Conservation (phyloP, 2,329 filamentous ascomycete genomes). For the Furcasterigmium furcatum region DNA sequence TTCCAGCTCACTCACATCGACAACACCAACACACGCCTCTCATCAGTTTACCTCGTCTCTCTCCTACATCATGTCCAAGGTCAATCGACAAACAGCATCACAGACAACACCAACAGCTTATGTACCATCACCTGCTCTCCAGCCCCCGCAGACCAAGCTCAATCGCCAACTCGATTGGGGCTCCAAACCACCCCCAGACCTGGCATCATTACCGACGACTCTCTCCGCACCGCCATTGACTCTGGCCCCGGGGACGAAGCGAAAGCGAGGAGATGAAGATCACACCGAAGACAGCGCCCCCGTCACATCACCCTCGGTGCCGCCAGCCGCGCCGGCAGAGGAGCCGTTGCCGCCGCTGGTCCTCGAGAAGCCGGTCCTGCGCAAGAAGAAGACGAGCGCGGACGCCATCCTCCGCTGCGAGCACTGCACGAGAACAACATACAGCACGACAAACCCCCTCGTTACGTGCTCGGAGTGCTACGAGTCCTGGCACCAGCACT, state of each 20-base stretch:
- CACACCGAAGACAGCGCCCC: background rate
- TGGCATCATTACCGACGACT: background rate
- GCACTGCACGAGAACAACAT: constrained; percentile 15
- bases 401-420: constrained; percentile 11
- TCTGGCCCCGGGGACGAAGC: constrained; percentile 1
- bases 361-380: constrained; percentile 6
- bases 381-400: constrained; percentile 11
- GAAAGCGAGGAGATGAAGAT: constrained; percentile 2
- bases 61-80: no score
- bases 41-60: no score
- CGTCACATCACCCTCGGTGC: background rate
- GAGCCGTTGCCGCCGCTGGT: background rate
- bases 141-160: no score
- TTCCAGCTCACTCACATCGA: no score
- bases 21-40: no score
- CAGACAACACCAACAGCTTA: no score
- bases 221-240: background rate
- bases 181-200: background rate
- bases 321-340: background rate
- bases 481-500: constrained; percentile 19
- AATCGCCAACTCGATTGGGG: background rate
- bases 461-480: constrained; percentile 16
- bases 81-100: no score
- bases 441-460: constrained; percentile 14
- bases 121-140: no score